Base-by-base conservation (phyloP, 2,329 filamentous ascomycete genomes). In the Colletotrichum sp. region DNA sequence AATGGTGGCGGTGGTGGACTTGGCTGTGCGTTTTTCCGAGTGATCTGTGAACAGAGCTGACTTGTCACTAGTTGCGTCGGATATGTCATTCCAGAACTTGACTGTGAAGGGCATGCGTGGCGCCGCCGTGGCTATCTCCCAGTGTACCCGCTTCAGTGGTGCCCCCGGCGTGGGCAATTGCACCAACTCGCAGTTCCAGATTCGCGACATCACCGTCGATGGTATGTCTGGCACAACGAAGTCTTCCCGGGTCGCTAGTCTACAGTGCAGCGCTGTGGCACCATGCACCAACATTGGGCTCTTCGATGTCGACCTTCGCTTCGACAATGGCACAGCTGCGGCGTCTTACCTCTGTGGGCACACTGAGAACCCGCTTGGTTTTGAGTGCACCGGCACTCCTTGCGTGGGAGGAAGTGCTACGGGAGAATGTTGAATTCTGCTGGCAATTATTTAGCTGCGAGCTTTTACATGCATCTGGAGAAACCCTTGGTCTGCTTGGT, bases 1-100 rank as follows among this genome's bases (percentile, higher is more conserved):
- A 89, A 90, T 62, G 87, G 88, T 14, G 87, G 87, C 1, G 88
- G 88, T 5, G 88, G 87, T 3, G 88, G 88, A 2, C 78, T 86
- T 0, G 88, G 88, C 8, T 86, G 83, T 84, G 77, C 76, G 80
- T 78, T 2, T 5, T 34, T n/a, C 7, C 58, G 10, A 32, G 1
- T 32, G 58, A 24, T 61, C 9, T 13, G 6, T 52, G 43, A 52
- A 52, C 0, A 24, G 43, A 52, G 43, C 43, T 52, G 43, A 52
- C 10, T 7, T 4, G n/a, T 21, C 13, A 7, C 16, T 9, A 74
- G 71, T 74, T 28, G 71, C 66, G 4, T 74, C 71, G 7, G 48
- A 73, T 21, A 73, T 73, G 65, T 28, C 21, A 12, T 70, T 73
- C 34, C 26, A 69, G 7, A 73, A 77, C 12, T 62, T 81, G 12